phyloP scores from a whole-genome alignment of 2,329 filamentous ascomycete genomes.

The Fusarium concolor region DNA sequence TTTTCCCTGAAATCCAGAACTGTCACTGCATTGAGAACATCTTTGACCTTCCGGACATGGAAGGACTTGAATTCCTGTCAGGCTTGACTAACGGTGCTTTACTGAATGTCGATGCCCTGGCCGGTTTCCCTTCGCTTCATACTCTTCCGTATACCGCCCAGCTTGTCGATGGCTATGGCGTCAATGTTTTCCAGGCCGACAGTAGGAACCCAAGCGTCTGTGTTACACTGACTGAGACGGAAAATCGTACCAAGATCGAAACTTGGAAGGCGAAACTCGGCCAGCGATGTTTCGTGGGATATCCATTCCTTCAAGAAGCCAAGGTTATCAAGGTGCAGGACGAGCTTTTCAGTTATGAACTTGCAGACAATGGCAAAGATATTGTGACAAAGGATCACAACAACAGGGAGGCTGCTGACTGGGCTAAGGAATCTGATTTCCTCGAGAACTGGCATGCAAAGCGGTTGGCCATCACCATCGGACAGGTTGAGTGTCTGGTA shows the following conservation, averaged over 20 bases:
- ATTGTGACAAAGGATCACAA: slow-evolving; percentile 77
- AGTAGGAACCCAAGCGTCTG: slow-evolving; percentile 98
- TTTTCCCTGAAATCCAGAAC: slow-evolving; percentile 88
- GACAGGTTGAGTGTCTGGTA: slow-evolving; percentile 86
- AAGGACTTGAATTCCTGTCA: slow-evolving; percentile 86
- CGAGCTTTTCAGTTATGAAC: slow-evolving; percentile 88
- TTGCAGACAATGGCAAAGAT: slow-evolving; percentile 73
- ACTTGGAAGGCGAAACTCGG: slow-evolving; percentile 84
- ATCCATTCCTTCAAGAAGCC: slow-evolving; percentile 94
- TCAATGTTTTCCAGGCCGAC: slow-evolving; percentile 95
- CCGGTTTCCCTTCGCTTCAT: slow-evolving; percentile 91
- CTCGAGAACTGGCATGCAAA: slow-evolving; percentile 93
- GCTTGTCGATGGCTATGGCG: slow-evolving; percentile 78
- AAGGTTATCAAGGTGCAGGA: slow-evolving; percentile 91
- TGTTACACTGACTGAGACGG: slow-evolving; percentile 82
- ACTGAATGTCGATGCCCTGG: slow-evolving; percentile 83
- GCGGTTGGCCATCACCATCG: slow-evolving; percentile 87
- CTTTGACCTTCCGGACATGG: slow-evolving; percentile 92
- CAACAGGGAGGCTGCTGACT: slow-evolving; percentile 82
- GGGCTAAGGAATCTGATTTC: slow-evolving; percentile 82
- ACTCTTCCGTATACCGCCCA: slow-evolving; percentile 85
- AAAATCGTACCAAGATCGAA: slow-evolving; percentile 75
- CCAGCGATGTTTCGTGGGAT: slow-evolving; percentile 88
- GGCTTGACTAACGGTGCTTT: slow-evolving; percentile 88
- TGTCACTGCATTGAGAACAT: slow-evolving; percentile 97